phyloP scores from a whole-genome alignment of 208 protist genomes.

The Sergeia podlipaevii region DNA sequence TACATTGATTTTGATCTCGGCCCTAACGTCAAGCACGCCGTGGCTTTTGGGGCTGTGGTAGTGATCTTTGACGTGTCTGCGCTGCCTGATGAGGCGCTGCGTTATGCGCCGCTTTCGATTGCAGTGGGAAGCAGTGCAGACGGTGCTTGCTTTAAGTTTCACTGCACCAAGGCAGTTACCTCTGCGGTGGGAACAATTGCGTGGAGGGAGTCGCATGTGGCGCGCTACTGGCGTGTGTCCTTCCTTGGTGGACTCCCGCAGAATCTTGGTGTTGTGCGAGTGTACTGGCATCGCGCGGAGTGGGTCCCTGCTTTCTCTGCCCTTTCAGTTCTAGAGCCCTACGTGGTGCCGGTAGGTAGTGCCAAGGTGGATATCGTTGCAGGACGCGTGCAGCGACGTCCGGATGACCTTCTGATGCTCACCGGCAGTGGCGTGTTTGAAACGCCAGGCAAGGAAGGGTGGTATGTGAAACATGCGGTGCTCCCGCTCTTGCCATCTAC shows the following conservation, averaged over 20 bases:
- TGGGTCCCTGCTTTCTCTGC: constrained; percentile 4
- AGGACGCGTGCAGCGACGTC: constrained; percentile 8
- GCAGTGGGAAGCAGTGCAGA: constrained; percentile 60
- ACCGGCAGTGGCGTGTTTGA: constrained; percentile 19
- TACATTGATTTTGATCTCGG: constrained; percentile 43
- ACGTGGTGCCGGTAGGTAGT: neutral
- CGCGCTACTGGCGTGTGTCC: constrained; percentile 62
- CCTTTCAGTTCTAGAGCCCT: constrained; percentile 10
- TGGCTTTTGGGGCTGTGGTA: constrained; percentile 44
- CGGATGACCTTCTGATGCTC: constrained; percentile 12
- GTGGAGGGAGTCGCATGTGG: constrained; percentile 25
- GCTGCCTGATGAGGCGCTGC: constrained; percentile 37
- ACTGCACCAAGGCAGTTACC: neutral
- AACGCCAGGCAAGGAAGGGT: constrained; percentile 13
- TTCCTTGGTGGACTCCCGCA: constrained; percentile 37
- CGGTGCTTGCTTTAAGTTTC: constrained; percentile 15
- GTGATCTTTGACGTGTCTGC: constrained; percentile 44
- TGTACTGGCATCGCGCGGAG: constrained; percentile 46
- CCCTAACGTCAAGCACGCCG: neutral
- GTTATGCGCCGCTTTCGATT: constrained; percentile 29
- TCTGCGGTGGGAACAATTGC: constrained; percentile 7
- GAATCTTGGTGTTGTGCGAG: constrained; percentile 39
- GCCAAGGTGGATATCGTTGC: constrained; percentile 16
- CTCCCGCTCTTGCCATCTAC: constrained; percentile 31
- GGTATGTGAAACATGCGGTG: constrained; percentile 33